These are phyloP conservation scores for Camellia japonica DNA, from an alignment of 148 eudicot genomes.

Conservation along the genomic window DNA sequence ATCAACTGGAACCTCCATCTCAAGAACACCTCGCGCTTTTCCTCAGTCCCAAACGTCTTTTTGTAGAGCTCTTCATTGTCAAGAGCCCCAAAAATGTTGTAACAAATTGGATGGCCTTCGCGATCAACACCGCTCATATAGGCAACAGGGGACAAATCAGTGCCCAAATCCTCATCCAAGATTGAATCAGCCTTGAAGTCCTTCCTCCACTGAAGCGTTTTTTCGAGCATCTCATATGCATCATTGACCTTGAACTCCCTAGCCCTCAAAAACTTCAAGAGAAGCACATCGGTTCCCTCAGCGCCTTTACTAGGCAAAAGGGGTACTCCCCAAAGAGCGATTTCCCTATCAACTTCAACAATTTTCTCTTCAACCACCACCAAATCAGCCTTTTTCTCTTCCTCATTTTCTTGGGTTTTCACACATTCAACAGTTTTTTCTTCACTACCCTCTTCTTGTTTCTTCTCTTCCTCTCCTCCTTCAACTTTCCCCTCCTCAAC, in stretches of 20 bases:
- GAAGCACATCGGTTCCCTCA: constrained; percentile 42
- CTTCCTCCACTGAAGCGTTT: constrained; percentile 58
- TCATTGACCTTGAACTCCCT: constrained; percentile 61
- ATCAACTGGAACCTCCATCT: constrained; percentile 65
- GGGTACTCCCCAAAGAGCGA: constrained; percentile 62
- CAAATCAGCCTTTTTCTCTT: constrained; percentile 3
- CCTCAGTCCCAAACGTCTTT: constrained; percentile 50
- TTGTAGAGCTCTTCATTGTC: constrained; percentile 40
- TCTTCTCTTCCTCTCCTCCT: background rate
- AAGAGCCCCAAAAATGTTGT: constrained; percentile 60
- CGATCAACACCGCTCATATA: constrained; percentile 55
- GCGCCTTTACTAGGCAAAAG: constrained; percentile 44
- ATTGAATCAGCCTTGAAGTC: constrained; percentile 39
- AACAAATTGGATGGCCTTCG: constrained; percentile 60
- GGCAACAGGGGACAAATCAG: constrained; percentile 33
- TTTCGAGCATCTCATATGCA: constrained; percentile 57
- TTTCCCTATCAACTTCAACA: constrained; percentile 16
- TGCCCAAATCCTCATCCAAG: constrained; percentile 46
- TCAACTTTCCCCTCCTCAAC: background rate
- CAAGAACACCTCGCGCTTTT: constrained; percentile 44
- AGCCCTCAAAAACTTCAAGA: constrained; percentile 65
- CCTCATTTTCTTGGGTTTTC: background rate
- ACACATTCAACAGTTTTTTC: constrained; percentile 8
- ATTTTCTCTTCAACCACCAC: constrained; percentile 12
- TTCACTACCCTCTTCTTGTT: constrained; percentile 8